Evolutionary conservation across 2,329 filamentous ascomycete genomes (phyloP).

Genomic region (Apiospora saccharicola): DNA sequence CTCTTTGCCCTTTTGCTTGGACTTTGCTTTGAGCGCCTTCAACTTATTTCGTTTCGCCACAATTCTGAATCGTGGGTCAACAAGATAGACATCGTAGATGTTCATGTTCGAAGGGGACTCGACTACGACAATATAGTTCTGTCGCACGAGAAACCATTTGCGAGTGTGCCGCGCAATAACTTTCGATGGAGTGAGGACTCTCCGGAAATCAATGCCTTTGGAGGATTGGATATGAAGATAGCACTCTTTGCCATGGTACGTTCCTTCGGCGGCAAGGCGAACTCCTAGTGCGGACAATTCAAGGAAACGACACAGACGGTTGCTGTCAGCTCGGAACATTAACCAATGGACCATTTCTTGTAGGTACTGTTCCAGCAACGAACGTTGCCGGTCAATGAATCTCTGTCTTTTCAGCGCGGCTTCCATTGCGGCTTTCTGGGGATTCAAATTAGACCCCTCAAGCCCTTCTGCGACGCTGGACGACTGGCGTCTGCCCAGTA

Average conservation of each 20-base stretch:
- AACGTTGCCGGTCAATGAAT: conserved; percentile 84
- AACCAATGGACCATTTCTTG: conserved; percentile 95
- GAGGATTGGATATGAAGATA: conserved; percentile 90
- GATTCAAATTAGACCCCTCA: conserved; percentile 50
- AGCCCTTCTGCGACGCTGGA: conserved; percentile 57
- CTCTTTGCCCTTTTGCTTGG: conserved; percentile 32
- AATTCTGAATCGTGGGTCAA: conserved; percentile 86
- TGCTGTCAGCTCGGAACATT: conserved; percentile 96
- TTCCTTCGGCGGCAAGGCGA: conserved; percentile 90
- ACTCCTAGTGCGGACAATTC: conserved; percentile 95
- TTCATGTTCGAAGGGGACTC: conserved; percentile 99
- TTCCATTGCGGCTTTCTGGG: conserved; percentile 62
- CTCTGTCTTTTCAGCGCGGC: conserved; percentile 62
- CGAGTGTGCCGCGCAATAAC: conserved; percentile 84
- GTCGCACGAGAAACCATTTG: conserved; percentile 97
- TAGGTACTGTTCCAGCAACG: conserved; percentile 87
- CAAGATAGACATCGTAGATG: conserved; percentile 98
- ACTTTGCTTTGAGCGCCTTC: conserved; percentile 57
- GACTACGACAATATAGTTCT: conserved; percentile 98
- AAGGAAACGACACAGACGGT: conserved; percentile 92
- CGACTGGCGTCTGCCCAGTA: conserved; percentile 59
- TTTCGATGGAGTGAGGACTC: conserved; percentile 78
- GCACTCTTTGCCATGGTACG: conserved; percentile 97
- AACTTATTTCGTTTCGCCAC: conserved; percentile 73
- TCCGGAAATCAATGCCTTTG: conserved; percentile 86